Base-by-base conservation (phyloP, 306 rosid species). In the Prunus fruticosa region DNA sequence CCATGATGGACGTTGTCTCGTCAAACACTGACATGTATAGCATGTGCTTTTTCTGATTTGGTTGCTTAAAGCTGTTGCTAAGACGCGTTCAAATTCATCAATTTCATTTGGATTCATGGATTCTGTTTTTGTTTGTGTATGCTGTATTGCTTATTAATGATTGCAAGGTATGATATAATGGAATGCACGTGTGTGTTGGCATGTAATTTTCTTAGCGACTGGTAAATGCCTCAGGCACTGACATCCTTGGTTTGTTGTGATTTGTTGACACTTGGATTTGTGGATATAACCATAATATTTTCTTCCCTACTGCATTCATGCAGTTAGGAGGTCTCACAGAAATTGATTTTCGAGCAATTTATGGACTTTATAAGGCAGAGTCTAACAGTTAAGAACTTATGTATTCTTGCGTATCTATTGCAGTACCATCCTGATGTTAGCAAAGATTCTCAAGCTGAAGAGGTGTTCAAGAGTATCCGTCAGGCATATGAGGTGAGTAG, bases 341-440 rank as follows among this genome's bases (percentile, higher is more conserved):
- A 8, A 68, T 64, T 12, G 11, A 62, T 8, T 49, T 49, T 6
- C 8, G 14, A 49, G 15, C 3, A 34, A 20, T 14, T 71, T 30
- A 32, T 1, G 19, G 56, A 20, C 10, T 75, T 19, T 52, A 11
- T 11, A 10, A 12, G 38, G 22, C 20, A 23, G 32, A 46, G 6
- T 8, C 49, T 57, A 11, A 66, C 9, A 63, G 32, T 50, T 49
- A 10, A 53, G 60, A 76, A 73, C 27, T 45, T 57, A 13, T 5
- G 10, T 63, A 50, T 78, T 52, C 63, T 72, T 52, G 63, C 83
- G 27, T 14, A 52, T 18, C 63, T 78, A 32, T 56, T 87, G 88
- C 93, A 92, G 97, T 92, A 86, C 81, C 98, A 92, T 82, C 96
- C 97, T 25, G 97, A 94, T 84, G 98, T 94, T 62, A 87, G 92